These are phyloP conservation scores for Calocybe indica DNA, from an alignment of 768 basidiomycete genomes.

Conservation along the genomic window DNA sequence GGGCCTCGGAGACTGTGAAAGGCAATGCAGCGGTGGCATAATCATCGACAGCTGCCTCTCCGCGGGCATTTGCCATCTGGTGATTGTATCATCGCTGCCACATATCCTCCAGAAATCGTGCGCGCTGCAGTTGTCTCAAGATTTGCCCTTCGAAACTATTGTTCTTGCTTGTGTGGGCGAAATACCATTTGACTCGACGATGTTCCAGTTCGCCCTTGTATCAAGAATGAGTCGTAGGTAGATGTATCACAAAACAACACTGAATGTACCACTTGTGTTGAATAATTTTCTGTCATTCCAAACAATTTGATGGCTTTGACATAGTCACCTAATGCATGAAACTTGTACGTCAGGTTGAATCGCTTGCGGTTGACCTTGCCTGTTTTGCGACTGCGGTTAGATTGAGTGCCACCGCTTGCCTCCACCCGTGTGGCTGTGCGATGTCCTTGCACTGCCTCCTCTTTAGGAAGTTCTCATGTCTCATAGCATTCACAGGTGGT, in stretches of 20 bases:
- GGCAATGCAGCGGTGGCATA: not conserved
- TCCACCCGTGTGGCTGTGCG: slow-evolving; percentile 8
- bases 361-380: no score
- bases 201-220: slow-evolving; percentile 34
- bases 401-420: slow-evolving; percentile 8
- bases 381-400: slow-evolving; percentile 4
- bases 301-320: slow-evolving; percentile 9
- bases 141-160: slow-evolving; percentile 17
- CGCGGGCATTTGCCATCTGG: not conserved
- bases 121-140: slow-evolving; percentile 7
- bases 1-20: not conserved
- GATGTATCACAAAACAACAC: not conserved
- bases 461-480: slow-evolving; percentile 24
- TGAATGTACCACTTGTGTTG: slow-evolving; percentile 21
- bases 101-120: slow-evolving; percentile 9
- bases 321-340: slow-evolving; percentile 24
- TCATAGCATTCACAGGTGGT: slow-evolving; percentile 13
- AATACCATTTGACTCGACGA: slow-evolving; percentile 24
- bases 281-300: slow-evolving; percentile 25
- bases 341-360: slow-evolving; percentile 21
- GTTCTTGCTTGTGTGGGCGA: slow-evolving; percentile 24
- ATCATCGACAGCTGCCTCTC: not conserved
- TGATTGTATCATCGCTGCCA: not conserved
- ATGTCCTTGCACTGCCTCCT: slow-evolving; percentile 17
- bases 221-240: not conserved